phyloP scores from a whole-genome alignment of 768 basidiomycete genomes.

The Boletus patriciae region DNA sequence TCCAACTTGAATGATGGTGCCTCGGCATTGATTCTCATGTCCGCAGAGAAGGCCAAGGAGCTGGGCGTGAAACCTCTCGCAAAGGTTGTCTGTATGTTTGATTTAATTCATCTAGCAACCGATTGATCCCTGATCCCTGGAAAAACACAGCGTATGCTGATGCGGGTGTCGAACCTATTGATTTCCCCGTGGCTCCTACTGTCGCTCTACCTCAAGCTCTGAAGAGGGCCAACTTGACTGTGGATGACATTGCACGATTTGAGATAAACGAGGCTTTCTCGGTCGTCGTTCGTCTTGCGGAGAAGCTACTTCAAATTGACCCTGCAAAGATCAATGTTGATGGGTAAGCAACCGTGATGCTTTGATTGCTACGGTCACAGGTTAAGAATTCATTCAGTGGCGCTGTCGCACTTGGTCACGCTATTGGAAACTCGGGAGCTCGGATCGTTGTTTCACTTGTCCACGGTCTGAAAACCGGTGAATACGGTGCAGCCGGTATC shows the following conservation, averaged over 20 bases:
- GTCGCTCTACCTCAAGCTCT: constrained; percentile 87
- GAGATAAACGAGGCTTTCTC: constrained; percentile 99
- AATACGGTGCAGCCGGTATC: constrained; percentile 95
- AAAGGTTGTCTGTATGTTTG: constrained; percentile 81
- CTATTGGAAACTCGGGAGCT: constrained; percentile 94
- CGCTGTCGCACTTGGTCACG: constrained; percentile 94
- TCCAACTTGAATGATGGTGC: constrained; percentile 95
- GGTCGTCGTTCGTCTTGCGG: constrained; percentile 85
- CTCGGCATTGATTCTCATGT: constrained; percentile 92
- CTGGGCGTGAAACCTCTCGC: constrained; percentile 92
- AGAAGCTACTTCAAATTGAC: constrained; percentile 83
- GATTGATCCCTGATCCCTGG: constrained; percentile 5
- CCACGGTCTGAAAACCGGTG: constrained; percentile 86
- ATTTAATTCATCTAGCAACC: not conserved
- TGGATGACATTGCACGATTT: constrained; percentile 85
- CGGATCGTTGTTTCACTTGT: constrained; percentile 92
- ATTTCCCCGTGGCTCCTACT: constrained; percentile 95
- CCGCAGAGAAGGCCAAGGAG: constrained; percentile 88
- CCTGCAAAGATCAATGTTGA: constrained; percentile 87
- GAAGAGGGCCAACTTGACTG: constrained; percentile 77
- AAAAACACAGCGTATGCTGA: constrained; percentile 81
- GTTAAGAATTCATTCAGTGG: constrained; percentile 55
- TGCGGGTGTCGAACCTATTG: constrained; percentile 93
- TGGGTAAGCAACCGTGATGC: constrained; percentile 52
- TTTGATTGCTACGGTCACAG: constrained; percentile 3